Conservation (phyloP, 768 basidiomycete species). For the Roridomyces roridus region DNA sequence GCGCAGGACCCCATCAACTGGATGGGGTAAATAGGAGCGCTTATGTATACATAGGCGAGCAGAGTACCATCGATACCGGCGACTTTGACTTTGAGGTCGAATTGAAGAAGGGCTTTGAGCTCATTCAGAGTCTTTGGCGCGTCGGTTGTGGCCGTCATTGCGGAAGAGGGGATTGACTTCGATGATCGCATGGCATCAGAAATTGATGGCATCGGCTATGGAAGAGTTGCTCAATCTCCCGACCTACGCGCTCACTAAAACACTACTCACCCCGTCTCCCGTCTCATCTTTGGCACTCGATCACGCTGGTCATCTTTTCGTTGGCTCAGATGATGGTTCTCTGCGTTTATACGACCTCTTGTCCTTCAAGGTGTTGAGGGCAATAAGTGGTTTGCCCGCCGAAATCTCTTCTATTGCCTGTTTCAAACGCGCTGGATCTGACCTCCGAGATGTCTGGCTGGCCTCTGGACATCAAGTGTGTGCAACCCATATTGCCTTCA, state of each 20-base stretch:
- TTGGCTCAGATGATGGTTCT: slow-evolving; percentile 76
- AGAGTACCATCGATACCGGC: slow-evolving; percentile 95
- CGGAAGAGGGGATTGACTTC: background rate
- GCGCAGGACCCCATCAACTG: slow-evolving; percentile 92
- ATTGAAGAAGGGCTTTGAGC: slow-evolving; percentile 54
- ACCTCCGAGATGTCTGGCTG: slow-evolving; percentile 64
- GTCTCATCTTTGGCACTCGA: slow-evolving; percentile 62
- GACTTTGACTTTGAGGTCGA: slow-evolving; percentile 90
- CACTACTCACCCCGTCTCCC: slow-evolving; percentile 51
- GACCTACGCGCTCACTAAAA: slow-evolving; percentile 18
- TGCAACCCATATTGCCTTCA: slow-evolving; percentile 2
- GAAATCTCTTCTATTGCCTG: slow-evolving; percentile 72
- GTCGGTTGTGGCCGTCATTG: slow-evolving; percentile 15
- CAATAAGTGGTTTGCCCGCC: slow-evolving; percentile 58
- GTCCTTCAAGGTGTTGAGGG: slow-evolving; percentile 65
- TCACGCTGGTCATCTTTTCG: slow-evolving; percentile 55
- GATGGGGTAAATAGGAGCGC: no score
- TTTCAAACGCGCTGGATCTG: slow-evolving; percentile 44
- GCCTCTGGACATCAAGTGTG: slow-evolving; percentile 67
- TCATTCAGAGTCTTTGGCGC: slow-evolving; percentile 61
- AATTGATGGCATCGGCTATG: background rate
- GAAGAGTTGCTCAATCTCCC: slow-evolving; percentile 15
- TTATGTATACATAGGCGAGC: no score
- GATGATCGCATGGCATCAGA: background rate
- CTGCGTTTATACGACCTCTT: slow-evolving; percentile 70